Conservation (phyloP, 805 yeast genomes). For the Yarrowia deformans region DNA sequence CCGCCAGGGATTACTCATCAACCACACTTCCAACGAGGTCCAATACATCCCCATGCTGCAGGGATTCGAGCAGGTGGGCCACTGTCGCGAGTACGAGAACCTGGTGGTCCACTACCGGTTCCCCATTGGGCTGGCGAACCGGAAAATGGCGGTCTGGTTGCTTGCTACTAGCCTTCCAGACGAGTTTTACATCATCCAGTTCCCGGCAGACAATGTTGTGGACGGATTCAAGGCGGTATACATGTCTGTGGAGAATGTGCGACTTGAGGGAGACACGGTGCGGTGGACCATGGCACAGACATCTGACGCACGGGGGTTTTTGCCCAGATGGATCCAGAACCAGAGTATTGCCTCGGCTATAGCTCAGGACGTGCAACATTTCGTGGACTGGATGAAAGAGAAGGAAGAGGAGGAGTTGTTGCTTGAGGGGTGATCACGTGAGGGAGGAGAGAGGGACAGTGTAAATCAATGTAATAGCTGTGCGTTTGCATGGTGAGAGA, state of each 20-base stretch:
- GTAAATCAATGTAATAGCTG: too few species aligned
- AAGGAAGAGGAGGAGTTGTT: conserved; percentile 33
- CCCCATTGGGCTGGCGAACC: conserved; percentile 49
- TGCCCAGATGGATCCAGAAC: conserved; percentile 53
- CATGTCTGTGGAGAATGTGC: conserved; percentile 51
- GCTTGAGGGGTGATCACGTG: conserved; percentile 2
- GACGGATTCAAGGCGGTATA: conserved; percentile 47
- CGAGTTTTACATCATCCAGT: conserved; percentile 47
- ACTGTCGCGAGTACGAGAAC: conserved; percentile 44
- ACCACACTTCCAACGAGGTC: conserved; percentile 53
- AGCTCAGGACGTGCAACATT: conserved; percentile 27
- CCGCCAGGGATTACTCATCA: conserved; percentile 46
- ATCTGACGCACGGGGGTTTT: conserved; percentile 53
- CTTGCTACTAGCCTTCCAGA: conserved; percentile 39
- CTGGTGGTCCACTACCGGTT: conserved; percentile 49
- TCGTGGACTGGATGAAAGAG: conserved; percentile 21
- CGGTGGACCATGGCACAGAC: conserved; percentile 54
- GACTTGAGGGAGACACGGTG: conserved; percentile 42
- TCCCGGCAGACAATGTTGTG: conserved; percentile 49
- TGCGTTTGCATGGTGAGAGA: too few species aligned
- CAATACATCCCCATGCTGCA: conserved; percentile 51
- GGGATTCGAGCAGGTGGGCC: conserved; percentile 42
- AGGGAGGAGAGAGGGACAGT: too few species aligned
- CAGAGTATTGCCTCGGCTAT: conserved; percentile 18
- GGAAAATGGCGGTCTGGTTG: conserved; percentile 52